Evolutionary conservation across 495 filamentous ascomycete genomes (phyloP).

Genomic region (Rusavskia elegans): DNA sequence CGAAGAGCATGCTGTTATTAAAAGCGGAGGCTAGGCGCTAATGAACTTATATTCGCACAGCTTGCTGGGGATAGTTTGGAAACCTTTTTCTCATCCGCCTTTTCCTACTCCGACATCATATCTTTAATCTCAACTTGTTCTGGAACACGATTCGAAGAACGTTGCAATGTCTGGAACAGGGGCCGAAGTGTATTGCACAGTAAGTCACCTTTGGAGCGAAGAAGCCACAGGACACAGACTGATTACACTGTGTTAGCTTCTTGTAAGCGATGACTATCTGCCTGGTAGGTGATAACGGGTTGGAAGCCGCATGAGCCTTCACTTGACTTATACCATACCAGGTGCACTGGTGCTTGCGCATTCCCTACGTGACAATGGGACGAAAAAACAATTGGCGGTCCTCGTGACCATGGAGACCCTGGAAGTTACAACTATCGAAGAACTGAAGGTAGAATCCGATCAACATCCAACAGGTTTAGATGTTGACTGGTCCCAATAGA

Average conservation of each 20-base stretch:
- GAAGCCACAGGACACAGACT: slow-evolving; percentile 5
- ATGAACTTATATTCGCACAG: not conserved
- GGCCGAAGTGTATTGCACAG: slow-evolving; percentile 13
- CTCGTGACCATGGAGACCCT: slow-evolving; percentile 67
- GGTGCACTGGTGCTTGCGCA: slow-evolving; percentile 89
- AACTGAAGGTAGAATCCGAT: slow-evolving; percentile 47
- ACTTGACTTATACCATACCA: slow-evolving; percentile 16
- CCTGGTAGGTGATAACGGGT: slow-evolving; percentile 40
- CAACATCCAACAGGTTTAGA: too few relatives aligned
- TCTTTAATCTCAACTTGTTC: too few relatives aligned
- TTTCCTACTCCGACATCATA: not conserved
- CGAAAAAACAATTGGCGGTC: slow-evolving; percentile 70
- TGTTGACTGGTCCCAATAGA: slow-evolving; percentile 28
- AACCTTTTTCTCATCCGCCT: not conserved
- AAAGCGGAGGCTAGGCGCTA: not conserved
- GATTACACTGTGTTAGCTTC: slow-evolving; percentile 39
- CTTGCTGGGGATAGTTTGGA: not conserved
- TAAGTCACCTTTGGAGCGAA: slow-evolving; percentile 3
- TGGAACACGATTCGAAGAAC: too few relatives aligned
- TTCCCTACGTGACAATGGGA: slow-evolving; percentile 83
- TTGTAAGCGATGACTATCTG: slow-evolving; percentile 79
- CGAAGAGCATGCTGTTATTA: not conserved
- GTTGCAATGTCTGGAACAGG: slow-evolving; percentile 6
- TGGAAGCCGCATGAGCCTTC: not conserved
- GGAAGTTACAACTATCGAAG: slow-evolving; percentile 50